Evolutionary conservation across 805 yeast species (phyloP).

Genomic region (Candida lessepsii): DNA sequence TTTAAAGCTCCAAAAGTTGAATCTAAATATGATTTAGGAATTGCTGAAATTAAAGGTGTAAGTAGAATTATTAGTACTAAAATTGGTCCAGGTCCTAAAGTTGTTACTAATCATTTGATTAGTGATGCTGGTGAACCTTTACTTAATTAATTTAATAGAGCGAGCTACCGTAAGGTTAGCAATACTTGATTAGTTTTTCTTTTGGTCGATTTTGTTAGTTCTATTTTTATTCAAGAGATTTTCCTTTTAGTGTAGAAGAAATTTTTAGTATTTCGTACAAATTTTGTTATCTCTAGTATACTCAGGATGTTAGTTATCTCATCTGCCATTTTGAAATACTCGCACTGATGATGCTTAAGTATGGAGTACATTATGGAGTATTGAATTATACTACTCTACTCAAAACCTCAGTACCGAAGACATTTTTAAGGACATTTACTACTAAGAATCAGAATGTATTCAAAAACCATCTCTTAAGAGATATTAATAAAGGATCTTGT

Average conservation of each 20-base stretch:
- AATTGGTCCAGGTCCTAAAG: slow-evolving; percentile 86
- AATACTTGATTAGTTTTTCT: too few species aligned
- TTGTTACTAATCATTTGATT: slow-evolving; percentile 54
- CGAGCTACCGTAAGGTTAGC: too few species aligned
- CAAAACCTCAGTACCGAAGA: background rate
- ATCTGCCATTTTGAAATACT: too few species aligned
- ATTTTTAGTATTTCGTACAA: too few species aligned
- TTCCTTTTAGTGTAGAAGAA: too few species aligned
- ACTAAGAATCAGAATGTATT: too few species aligned
- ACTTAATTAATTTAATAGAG: slow-evolving; percentile 1
- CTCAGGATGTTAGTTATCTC: too few species aligned
- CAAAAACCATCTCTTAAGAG: too few species aligned
- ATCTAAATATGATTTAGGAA: slow-evolving; percentile 24
- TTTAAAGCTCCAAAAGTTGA: slow-evolving; percentile 49
- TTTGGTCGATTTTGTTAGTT: too few species aligned
- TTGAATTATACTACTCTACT: background rate
- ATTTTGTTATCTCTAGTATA: too few species aligned
- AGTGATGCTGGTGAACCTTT: slow-evolving; percentile 58
- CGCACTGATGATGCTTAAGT: background rate
- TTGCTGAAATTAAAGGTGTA: slow-evolving; percentile 64
- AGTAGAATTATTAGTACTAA: slow-evolving; percentile 79
- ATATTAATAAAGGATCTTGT: too few species aligned
- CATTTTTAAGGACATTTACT: background rate
- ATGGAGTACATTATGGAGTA: slow-evolving; percentile 4
- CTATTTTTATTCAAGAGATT: too few species aligned